These are phyloP conservation scores for Litsea cubeba DNA, from an alignment of 164 flowering plant species.

Conservation along the genomic window DNA sequence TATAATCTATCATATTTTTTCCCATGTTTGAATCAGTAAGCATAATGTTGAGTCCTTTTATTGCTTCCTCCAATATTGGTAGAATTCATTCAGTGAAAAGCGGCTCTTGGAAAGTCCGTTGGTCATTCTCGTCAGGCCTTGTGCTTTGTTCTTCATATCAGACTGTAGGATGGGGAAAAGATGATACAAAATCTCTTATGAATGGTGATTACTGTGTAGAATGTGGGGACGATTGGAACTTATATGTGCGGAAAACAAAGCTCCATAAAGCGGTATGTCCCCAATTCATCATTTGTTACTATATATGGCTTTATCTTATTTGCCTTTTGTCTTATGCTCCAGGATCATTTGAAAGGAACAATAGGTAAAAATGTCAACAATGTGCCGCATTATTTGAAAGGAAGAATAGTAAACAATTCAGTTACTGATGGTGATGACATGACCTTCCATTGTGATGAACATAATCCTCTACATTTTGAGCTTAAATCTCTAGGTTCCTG, in stretches of 20 bases:
- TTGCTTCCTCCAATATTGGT: slow-evolving; percentile 53
- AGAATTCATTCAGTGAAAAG: slow-evolving; percentile 34
- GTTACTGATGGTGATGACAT: slow-evolving; percentile 13
- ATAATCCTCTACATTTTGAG: neutral
- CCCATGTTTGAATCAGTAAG: slow-evolving; percentile 21
- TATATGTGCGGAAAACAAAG: slow-evolving; percentile 28
- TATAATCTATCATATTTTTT: neutral
- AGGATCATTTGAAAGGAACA: slow-evolving; percentile 37
- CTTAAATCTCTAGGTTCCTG: slow-evolving; percentile 9
- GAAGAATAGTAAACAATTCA: slow-evolving; percentile 7
- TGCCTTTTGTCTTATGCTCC: slow-evolving; percentile 7
- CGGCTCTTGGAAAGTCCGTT: slow-evolving; percentile 27
- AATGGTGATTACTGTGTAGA: slow-evolving; percentile 28
- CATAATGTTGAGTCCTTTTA: slow-evolving; percentile 23
- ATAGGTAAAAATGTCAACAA: slow-evolving; percentile 32
- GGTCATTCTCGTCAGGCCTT: slow-evolving; percentile 51
- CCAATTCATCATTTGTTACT: neutral
- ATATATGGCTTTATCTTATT: neutral
- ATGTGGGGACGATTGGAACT: slow-evolving; percentile 46
- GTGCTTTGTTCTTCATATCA: slow-evolving; percentile 55
- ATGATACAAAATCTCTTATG: neutral
- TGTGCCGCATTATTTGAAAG: slow-evolving; percentile 34
- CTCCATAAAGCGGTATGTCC: slow-evolving; percentile 38
- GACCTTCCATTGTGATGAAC: slow-evolving; percentile 30
- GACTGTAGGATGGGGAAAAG: slow-evolving; percentile 27